Conservation (phyloP, 805 yeast species). For the Candida wancherniae region DNA sequence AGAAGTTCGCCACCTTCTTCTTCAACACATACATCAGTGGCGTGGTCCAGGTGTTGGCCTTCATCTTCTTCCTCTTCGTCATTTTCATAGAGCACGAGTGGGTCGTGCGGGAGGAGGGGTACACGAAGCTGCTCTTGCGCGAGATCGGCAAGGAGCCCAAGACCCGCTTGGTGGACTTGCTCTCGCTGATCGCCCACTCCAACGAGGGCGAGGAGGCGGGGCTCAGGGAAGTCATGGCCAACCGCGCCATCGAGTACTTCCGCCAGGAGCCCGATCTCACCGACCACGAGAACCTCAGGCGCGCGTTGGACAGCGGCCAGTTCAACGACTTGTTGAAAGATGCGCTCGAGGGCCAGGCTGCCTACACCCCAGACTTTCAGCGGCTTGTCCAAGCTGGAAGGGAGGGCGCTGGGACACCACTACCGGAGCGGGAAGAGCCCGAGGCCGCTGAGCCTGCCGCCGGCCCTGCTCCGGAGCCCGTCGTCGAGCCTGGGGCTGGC, state of each 20-base stretch:
- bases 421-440: no score
- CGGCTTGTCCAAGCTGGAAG: no score
- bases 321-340: conserved; percentile 4
- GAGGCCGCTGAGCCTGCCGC: no score
- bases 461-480: no score
- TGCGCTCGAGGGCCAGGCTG: not conserved
- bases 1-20: conserved; percentile 22
- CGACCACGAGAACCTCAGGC: conserved; percentile 9
- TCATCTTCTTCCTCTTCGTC: conserved; percentile 40
- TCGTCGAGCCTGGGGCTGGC: no score
- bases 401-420: no score
- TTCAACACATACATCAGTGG: conserved; percentile 36
- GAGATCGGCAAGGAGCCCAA: conserved; percentile 56
- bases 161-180: conserved; percentile 35
- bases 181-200: conserved; percentile 15
- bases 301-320: conserved; percentile 12
- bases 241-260: conserved; percentile 15
- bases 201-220: not conserved
- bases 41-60: conserved; percentile 34
- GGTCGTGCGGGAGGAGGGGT: conserved; percentile 68
- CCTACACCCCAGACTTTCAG: no score
- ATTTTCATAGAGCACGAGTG: conserved; percentile 62
- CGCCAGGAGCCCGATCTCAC: conserved; percentile 9
- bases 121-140: conserved; percentile 50
- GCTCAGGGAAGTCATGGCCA: conserved; percentile 7